These are phyloP conservation scores for Coprinopsis cinerea DNA, from an alignment of 768 basidiomycete species.

Conservation along the genomic window DNA sequence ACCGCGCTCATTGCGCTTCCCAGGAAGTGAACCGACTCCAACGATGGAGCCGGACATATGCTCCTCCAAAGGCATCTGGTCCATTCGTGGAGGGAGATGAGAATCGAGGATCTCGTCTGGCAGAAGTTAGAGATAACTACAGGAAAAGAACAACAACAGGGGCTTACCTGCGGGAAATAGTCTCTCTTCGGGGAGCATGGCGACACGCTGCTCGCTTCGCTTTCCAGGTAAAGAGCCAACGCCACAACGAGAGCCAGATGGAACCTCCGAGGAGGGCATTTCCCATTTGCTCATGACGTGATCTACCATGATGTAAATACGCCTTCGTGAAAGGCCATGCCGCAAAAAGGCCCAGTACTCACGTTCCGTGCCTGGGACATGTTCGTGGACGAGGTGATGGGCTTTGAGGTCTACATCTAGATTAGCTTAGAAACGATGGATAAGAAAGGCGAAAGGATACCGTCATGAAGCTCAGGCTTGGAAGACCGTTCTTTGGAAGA, in stretches of 20 bases:
- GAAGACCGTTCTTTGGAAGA: too few species aligned
- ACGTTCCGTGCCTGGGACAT: too few species aligned
- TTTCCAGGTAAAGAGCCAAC: constrained; percentile 45
- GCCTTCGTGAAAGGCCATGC: too few species aligned
- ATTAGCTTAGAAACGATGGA: too few species aligned
- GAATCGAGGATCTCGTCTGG: constrained; percentile 6
- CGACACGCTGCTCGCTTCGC: constrained; percentile 35
- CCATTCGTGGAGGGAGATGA: constrained; percentile 10
- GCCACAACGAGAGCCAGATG: constrained; percentile 18
- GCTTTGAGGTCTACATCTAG: too few species aligned
- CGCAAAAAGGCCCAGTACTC: too few species aligned
- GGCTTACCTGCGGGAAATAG: constrained; percentile 18
- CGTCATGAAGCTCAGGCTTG: too few species aligned
- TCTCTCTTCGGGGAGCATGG: constrained; percentile 40
- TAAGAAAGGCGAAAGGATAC: too few species aligned
- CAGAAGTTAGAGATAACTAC: background rate
- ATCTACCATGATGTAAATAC: too few species aligned
- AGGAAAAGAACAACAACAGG: constrained; percentile 7
- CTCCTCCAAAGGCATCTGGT: constrained; percentile 6
- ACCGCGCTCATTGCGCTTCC: constrained; percentile 32
- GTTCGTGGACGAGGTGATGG: too few species aligned
- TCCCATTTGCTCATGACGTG: too few species aligned
- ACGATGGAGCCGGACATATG: constrained; percentile 22
- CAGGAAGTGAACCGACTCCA: constrained; percentile 47
- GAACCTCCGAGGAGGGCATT: background rate